Conservation (phyloP, 257 asterid genomes). For the Solanum peruvianum region DNA sequence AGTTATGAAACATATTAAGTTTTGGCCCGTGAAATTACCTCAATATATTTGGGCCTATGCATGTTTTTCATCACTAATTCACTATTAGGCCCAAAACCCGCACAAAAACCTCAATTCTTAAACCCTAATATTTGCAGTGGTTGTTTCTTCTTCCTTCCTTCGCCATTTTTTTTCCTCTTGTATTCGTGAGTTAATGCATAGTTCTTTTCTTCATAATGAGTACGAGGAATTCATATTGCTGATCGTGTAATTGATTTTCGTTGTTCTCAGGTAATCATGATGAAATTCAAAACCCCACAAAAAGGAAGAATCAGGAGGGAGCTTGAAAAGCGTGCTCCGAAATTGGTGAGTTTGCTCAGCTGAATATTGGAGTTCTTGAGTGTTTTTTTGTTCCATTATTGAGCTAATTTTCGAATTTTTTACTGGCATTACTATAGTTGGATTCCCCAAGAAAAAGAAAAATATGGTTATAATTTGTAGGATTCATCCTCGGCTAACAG, state of each 20-base stretch:
- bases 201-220: background rate
- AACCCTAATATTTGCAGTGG: background rate
- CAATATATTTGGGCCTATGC: background rate
- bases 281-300: background rate
- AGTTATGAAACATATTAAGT: too few species aligned
- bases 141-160: background rate
- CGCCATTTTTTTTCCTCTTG: background rate
- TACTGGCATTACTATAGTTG: background rate
- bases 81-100: background rate
- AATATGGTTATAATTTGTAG: background rate
- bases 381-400: background rate
- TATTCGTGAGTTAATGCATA: background rate
- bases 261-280: background rate
- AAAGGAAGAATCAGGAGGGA: background rate
- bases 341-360: conserved; percentile 28
- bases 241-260: background rate
- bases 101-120: background rate
- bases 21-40: background rate
- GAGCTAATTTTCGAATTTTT: background rate
- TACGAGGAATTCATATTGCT: background rate
- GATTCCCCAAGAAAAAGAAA: background rate
- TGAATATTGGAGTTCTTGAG: background rate
- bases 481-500: background rate
- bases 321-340: conserved; percentile 27
- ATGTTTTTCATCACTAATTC: background rate